A percentile compares a stretch with the other conserved stretches of the same genome.
phyloP scores from a whole-genome alignment of 768 basidiomycete genomes.

The Tremella mesenterica region DNA sequence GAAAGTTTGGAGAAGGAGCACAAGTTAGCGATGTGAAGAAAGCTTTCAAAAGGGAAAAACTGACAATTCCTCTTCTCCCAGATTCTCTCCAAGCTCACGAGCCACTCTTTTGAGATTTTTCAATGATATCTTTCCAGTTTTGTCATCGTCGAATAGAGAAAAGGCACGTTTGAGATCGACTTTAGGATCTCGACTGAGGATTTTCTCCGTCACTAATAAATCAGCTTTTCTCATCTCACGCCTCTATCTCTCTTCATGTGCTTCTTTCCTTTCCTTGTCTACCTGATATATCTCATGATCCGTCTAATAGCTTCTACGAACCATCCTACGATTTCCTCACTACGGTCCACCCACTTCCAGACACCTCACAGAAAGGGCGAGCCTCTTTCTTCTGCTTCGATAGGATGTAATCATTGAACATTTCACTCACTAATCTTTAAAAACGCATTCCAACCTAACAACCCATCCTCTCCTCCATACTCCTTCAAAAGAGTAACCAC shows the following conservation, averaged over 20 bases:
- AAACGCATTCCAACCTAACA: conserved; percentile 92
- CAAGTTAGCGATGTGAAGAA: background rate
- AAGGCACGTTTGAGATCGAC: conserved; percentile 95
- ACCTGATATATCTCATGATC: background rate
- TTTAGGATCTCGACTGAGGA: conserved; percentile 87
- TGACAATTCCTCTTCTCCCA: conserved; percentile 94
- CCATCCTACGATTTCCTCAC: too few species aligned
- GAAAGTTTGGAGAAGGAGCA: background rate
- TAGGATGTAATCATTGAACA: too few species aligned
- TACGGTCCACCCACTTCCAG: too few species aligned
- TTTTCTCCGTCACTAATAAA: conserved; percentile 76
- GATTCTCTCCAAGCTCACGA: conserved; percentile 87
- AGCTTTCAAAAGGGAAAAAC: conserved; percentile 45
- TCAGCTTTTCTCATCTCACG: background rate
- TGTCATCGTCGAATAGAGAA: conserved; percentile 91
- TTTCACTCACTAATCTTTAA: conserved; percentile 71
- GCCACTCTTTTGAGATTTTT: conserved; percentile 86
- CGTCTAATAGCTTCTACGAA: too few species aligned
- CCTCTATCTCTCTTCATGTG: conserved; percentile 1
- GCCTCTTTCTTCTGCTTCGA: too few species aligned
- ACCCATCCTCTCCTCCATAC: conserved; percentile 51
- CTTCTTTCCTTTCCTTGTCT: background rate
- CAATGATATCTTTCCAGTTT: conserved; percentile 85
- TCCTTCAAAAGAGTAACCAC: conserved; percentile 89
- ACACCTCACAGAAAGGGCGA: too few species aligned